phyloP scores from a whole-genome alignment of 1,284 basidiomycete genomes.

The Fomes fomentarius region DNA sequence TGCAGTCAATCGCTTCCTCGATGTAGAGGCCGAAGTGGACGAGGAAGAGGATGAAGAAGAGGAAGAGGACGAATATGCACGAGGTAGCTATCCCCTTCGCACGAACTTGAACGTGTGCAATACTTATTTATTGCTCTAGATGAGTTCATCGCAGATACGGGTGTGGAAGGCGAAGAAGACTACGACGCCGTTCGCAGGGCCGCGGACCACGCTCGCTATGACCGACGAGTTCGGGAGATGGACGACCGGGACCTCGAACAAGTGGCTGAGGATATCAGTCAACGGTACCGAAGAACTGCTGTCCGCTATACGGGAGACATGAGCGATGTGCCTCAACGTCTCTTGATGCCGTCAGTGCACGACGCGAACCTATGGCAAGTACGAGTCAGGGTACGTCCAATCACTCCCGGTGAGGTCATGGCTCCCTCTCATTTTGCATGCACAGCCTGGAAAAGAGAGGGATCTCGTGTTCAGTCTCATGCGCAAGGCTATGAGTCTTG shows the following conservation, averaged over 20 bases:
- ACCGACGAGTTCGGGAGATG: slow-evolving; percentile 75
- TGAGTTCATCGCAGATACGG: slow-evolving; percentile 83
- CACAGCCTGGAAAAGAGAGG: slow-evolving; percentile 89
- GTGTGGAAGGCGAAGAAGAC: slow-evolving; percentile 68
- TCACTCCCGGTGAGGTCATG: too few relatives aligned
- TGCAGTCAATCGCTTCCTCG: slow-evolving; percentile 83
- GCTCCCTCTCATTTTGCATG: neutral
- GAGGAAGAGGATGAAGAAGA: slow-evolving; percentile 96
- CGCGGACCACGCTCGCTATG: slow-evolving; percentile 78
- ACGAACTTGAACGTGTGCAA: neutral
- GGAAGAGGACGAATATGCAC: slow-evolving; percentile 83
- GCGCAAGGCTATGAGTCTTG: slow-evolving; percentile 86
- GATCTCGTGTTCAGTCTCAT: slow-evolving; percentile 95
- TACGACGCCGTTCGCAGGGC: slow-evolving; percentile 65
- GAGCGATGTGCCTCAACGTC: slow-evolving; percentile 94
- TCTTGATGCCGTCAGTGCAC: slow-evolving; percentile 96
- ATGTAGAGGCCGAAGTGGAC: slow-evolving; percentile 93
- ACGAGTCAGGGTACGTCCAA: slow-evolving; percentile 78
- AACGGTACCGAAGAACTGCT: slow-evolving; percentile 76
- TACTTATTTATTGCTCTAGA: slow-evolving; percentile 42
- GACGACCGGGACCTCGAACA: slow-evolving; percentile 87
- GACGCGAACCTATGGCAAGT: slow-evolving; percentile 98
- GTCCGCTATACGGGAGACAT: slow-evolving; percentile 86
- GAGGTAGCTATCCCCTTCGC: slow-evolving; percentile 51
- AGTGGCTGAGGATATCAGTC: slow-evolving; percentile 84